These are phyloP conservation scores for Isatis tinctoria DNA, from an alignment of 345 rosid species.

Conservation along the genomic window DNA sequence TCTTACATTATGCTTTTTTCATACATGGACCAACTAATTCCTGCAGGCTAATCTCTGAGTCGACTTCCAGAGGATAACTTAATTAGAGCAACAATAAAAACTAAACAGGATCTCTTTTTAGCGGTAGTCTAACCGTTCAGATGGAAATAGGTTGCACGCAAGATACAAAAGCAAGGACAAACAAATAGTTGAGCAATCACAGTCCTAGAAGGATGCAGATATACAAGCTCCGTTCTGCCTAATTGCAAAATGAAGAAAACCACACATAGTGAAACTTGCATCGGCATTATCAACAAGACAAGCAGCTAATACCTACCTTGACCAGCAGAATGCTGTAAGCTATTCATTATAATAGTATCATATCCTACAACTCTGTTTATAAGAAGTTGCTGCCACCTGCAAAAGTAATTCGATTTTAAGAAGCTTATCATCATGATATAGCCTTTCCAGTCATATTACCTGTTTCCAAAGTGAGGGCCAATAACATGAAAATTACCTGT, in stretches of 20 bases:
- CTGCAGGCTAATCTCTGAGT: not conserved
- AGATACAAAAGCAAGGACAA: not conserved
- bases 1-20: constrained; percentile 4
- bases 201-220: not conserved
- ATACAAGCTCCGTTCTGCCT: not conserved
- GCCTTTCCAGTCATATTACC: not conserved
- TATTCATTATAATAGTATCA: constrained; percentile 98
- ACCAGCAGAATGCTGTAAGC: constrained; percentile 79
- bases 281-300: not conserved
- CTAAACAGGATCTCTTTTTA: not conserved
- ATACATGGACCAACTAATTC: not conserved
- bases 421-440: constrained; percentile 7
- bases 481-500: constrained; percentile 55
- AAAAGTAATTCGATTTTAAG: constrained; percentile 23
- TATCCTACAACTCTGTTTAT: constrained; percentile 98
- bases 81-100: not conserved
- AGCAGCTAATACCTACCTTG: constrained; percentile 56
- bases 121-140: constrained; percentile 3
- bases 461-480: constrained; percentile 7
- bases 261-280: not conserved
- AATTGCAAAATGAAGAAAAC: constrained; percentile 3
- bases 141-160: constrained; percentile 1
- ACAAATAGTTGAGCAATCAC: not conserved
- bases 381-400: constrained; percentile 99
- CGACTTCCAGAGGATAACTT: not conserved